Conservation (phyloP, 2,329 filamentous ascomycete species). For the Fusarium aywerte region DNA sequence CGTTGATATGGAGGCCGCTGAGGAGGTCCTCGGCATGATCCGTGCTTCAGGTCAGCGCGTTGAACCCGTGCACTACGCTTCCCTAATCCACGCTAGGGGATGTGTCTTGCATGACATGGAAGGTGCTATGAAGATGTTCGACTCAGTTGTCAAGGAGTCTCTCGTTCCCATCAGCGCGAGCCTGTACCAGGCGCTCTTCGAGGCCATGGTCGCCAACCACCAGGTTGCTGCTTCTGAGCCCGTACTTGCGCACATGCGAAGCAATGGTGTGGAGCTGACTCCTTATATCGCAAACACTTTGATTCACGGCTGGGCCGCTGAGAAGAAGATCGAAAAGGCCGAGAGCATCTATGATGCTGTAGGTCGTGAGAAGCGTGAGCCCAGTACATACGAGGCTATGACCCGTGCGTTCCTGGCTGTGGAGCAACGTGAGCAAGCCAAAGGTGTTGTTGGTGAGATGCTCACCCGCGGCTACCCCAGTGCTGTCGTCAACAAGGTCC, state of each 20-base stretch:
- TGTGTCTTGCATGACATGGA: constrained; percentile 93
- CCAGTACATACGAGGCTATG: constrained; percentile 99
- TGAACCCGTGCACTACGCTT: constrained; percentile 95
- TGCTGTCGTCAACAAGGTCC: constrained; percentile 92
- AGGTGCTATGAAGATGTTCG: constrained; percentile 83
- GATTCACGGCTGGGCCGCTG: constrained; percentile 94
- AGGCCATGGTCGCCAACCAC: constrained; percentile 96
- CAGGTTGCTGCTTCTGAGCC: constrained; percentile 79
- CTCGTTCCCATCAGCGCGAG: constrained; percentile 80
- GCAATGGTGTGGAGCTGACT: constrained; percentile 82
- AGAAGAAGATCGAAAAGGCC: constrained; percentile 82
- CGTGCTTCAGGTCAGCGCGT: constrained; percentile 77
- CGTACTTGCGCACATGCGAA: constrained; percentile 79
- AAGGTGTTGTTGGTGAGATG: constrained; percentile 88
- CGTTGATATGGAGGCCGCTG: constrained; percentile 86
- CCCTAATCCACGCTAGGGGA: constrained; percentile 93
- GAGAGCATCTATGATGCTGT: constrained; percentile 83
- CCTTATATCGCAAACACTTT: constrained; percentile 98
- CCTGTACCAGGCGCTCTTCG: constrained; percentile 95
- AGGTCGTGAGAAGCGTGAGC: constrained; percentile 82
- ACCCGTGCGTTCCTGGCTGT: constrained; percentile 89
- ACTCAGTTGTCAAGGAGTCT: constrained; percentile 76
- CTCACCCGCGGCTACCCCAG: constrained; percentile 88
- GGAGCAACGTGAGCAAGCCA: constrained; percentile 80
- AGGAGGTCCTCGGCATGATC: constrained; percentile 83